phyloP scores from a whole-genome alignment of 202 grass and related monocot genomes.

The Zizania palustris region DNA sequence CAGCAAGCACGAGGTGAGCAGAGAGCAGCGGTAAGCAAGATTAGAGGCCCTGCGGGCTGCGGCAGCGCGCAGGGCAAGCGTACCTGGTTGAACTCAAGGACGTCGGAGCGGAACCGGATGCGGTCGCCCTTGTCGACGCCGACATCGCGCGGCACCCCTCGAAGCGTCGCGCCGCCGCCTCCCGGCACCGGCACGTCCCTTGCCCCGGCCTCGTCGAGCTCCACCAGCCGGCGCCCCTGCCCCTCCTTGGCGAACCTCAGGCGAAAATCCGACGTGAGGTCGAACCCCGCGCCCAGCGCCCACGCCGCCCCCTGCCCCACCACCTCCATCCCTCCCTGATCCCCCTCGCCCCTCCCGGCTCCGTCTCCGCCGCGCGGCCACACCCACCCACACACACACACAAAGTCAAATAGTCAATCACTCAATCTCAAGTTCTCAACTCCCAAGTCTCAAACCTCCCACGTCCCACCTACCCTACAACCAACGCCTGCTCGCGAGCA shows the following conservation, averaged over 20 bases:
- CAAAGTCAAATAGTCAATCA: too few relatives aligned
- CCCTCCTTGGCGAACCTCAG: slow-evolving; percentile 77
- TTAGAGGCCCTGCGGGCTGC: neutral
- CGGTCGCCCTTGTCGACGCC: slow-evolving; percentile 93
- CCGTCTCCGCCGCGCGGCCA: neutral
- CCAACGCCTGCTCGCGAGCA: neutral
- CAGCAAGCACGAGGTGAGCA: neutral
- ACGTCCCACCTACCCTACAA: neutral
- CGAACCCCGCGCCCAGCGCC: slow-evolving; percentile 79
- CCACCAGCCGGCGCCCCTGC: slow-evolving; percentile 51
- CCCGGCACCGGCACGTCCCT: slow-evolving; percentile 74
- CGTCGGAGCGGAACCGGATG: slow-evolving; percentile 90
- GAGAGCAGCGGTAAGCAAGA: neutral
- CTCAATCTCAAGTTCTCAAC: too few relatives aligned
- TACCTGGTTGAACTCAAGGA: slow-evolving; percentile 97
- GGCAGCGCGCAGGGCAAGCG: neutral
- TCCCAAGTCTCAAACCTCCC: neutral
- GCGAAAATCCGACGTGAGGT: slow-evolving; percentile 87
- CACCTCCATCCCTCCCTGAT: slow-evolving; percentile 34
- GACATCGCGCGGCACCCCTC: slow-evolving; percentile 68
- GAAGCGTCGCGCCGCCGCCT: slow-evolving; percentile 50
- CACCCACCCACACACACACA: neutral
- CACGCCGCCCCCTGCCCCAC: slow-evolving; percentile 51
- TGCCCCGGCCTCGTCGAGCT: slow-evolving; percentile 59
- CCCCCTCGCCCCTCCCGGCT: neutral